Conservation (phyloP, 129 eudicot genomes). For the Apium graveolens region DNA sequence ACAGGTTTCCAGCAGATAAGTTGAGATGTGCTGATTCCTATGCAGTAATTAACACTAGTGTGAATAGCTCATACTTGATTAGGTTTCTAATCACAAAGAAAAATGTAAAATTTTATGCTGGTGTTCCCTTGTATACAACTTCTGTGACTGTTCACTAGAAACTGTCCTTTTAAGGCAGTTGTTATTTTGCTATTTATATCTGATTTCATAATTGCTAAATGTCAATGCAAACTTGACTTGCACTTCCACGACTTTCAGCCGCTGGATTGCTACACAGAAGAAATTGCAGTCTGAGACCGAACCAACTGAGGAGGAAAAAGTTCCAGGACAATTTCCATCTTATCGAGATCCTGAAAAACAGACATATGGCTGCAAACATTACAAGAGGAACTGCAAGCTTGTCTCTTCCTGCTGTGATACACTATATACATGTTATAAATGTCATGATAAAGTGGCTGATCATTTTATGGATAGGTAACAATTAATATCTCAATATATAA, state of each 20-base stretch:
- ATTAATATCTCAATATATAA: not conserved
- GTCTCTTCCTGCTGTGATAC: constrained; percentile 77
- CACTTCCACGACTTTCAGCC: constrained; percentile 33
- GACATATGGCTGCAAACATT: constrained; percentile 79
- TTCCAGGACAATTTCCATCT: constrained; percentile 65
- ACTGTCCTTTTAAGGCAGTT: too few relatives aligned
- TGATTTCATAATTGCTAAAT: not conserved
- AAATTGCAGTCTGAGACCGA: constrained; percentile 28
- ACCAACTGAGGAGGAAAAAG: constrained; percentile 26
- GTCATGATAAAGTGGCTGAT: constrained; percentile 79
- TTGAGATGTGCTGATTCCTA: not conserved
- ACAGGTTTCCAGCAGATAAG: not conserved
- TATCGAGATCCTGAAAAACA: constrained; percentile 45
- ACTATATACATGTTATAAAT: constrained; percentile 60
- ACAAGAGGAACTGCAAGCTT: constrained; percentile 87
- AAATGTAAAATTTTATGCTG: not conserved
- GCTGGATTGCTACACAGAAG: constrained; percentile 58
- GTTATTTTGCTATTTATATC: not conserved
- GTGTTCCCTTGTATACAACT: not conserved
- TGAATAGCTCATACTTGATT: not conserved
- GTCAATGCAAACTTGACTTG: constrained; percentile 12
- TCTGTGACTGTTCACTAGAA: too few relatives aligned
- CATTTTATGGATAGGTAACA: constrained; percentile 77
- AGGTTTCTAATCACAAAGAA: not conserved
- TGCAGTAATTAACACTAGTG: not conserved